A percentile compares a stretch with the other conserved stretches of the same genome.
phyloP scores from a whole-genome alignment of 192 early-diverging fungal genomes.

The Backusella circina region DNA sequence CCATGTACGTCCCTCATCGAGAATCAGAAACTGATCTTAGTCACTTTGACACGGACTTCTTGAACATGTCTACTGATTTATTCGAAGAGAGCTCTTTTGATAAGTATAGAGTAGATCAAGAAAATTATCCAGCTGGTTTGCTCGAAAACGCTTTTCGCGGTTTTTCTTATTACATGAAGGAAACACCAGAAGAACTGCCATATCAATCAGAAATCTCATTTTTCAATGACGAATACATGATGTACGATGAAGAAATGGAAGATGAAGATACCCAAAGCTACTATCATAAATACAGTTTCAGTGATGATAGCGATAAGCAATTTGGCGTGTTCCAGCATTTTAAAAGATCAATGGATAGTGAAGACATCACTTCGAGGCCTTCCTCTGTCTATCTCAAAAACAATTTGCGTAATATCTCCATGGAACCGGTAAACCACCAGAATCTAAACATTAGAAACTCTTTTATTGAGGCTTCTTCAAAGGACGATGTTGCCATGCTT shows the following conservation, averaged over 20 bases:
- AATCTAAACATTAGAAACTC: constrained; percentile 5
- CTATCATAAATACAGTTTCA: neutral
- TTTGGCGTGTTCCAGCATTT: neutral
- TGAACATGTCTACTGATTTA: constrained; percentile 35
- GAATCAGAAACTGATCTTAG: constrained; percentile 47
- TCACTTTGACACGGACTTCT: constrained; percentile 55
- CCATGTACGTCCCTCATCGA: constrained; percentile 68
- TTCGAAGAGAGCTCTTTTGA: neutral
- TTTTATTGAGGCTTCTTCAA: neutral
- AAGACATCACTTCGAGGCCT: neutral
- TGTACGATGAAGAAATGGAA: neutral
- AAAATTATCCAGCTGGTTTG: neutral
- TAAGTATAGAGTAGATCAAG: neutral
- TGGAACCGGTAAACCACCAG: neutral
- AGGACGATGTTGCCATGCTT: neutral
- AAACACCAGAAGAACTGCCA: too few relatives aligned
- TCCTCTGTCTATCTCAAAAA: neutral
- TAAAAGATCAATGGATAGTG: neutral
- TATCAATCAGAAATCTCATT: constrained; percentile 4
- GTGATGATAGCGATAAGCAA: neutral
- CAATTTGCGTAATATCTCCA: neutral
- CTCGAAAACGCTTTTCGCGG: neutral
- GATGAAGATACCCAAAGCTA: neutral
- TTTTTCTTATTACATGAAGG: neutral
- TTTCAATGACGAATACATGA: neutral